These are phyloP conservation scores for Phycomyces blakesleeanus DNA, from an alignment of 192 early-diverging fungal genomes.

Conservation along the genomic window DNA sequence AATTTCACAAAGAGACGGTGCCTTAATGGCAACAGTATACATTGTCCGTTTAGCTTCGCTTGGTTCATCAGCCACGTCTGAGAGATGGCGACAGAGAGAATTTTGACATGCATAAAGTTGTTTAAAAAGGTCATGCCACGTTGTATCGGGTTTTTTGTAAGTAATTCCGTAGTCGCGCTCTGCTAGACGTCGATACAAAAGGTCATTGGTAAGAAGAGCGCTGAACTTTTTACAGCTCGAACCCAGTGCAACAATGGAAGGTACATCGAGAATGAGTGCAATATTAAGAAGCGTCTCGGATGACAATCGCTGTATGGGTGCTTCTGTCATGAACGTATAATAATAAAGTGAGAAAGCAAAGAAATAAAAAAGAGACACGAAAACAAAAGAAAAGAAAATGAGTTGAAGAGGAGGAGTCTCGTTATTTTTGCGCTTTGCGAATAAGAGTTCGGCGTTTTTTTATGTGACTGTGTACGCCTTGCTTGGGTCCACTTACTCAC, in stretches of 20 bases:
- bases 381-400: neutral
- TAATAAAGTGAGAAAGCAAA: too few species aligned
- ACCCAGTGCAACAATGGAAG: constrained; percentile 13
- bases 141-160: constrained; percentile 19
- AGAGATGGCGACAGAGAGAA: constrained; percentile 10
- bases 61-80: constrained; percentile 5
- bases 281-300: constrained; percentile 26
- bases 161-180: constrained; percentile 19
- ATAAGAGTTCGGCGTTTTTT: too few species aligned
- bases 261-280: constrained; percentile 18
- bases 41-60: constrained; percentile 6
- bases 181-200: constrained; percentile 16
- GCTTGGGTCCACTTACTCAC: too few species aligned
- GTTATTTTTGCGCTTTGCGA: too few species aligned
- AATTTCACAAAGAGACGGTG: constrained; percentile 8
- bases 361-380: neutral
- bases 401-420: neutral
- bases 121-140: constrained; percentile 21
- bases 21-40: neutral
- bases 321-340: neutral
- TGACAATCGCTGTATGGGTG: constrained; percentile 15
- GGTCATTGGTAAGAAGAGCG: constrained; percentile 19
- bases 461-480: too few species aligned
- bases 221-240: constrained; percentile 10
- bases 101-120: neutral